Percentiles rank a stretch among this genome's conserved stretches.
Evolutionary conservation across 2,329 filamentous ascomycete genomes (phyloP).

Genomic region (Colletotrichum musae): DNA sequence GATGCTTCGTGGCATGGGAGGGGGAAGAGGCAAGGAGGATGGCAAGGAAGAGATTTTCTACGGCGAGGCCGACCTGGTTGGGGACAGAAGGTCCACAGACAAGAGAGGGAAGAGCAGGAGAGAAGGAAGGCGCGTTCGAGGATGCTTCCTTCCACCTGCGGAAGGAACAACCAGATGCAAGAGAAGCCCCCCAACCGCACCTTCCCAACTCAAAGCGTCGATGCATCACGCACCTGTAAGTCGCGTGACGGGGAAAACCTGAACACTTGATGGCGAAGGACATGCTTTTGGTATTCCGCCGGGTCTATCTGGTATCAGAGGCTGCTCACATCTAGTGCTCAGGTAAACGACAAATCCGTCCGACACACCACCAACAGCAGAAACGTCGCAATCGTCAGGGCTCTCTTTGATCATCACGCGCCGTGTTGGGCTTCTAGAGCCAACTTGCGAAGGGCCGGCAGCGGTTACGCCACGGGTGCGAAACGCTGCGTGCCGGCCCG

Average conservation of each 20-base stretch:
- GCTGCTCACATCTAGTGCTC: neutral
- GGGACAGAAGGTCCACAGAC: neutral
- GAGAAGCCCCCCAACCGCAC: neutral
- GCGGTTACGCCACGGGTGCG: slow-evolving; percentile 56
- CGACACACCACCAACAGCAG: slow-evolving; percentile 26
- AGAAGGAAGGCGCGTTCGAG: neutral
- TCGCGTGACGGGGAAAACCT: neutral
- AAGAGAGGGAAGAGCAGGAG: neutral
- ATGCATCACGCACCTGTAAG: neutral
- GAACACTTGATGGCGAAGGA: neutral
- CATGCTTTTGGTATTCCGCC: slow-evolving; percentile 20
- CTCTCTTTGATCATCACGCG: slow-evolving; percentile 74
- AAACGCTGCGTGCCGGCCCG: slow-evolving; percentile 42
- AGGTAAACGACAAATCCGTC: neutral
- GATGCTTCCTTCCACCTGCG: neutral
- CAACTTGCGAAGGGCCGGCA: slow-evolving; percentile 45
- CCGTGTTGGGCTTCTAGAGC: slow-evolving; percentile 54
- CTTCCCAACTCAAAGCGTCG: too few species aligned
- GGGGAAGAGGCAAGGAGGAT: neutral
- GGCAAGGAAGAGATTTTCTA: slow-evolving; percentile 3
- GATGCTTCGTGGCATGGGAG: neutral
- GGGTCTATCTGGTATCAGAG: slow-evolving; percentile 19
- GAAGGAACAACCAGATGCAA: neutral
- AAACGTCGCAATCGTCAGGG: slow-evolving; percentile 60
- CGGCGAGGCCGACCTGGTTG: neutral